These are phyloP conservation scores for Sporisorium graminicola DNA, from an alignment of 1,284 basidiomycete genomes.

Conservation along the genomic window DNA sequence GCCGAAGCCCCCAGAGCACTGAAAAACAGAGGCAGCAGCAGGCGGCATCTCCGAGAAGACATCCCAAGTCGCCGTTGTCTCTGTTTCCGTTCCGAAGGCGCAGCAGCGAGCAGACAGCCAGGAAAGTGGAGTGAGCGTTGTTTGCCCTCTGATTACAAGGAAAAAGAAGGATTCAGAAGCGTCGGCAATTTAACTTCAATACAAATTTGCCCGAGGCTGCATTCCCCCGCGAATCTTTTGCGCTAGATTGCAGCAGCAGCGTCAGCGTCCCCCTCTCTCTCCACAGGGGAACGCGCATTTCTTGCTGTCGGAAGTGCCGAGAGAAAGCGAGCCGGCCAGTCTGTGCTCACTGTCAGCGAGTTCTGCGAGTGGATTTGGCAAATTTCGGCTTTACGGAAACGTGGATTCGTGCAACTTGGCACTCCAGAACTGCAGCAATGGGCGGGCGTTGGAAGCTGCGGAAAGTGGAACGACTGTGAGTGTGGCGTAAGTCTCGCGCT, in stretches of 20 bases:
- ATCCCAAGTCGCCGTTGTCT: slow-evolving; percentile 10
- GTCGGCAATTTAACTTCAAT: neutral
- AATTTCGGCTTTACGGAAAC: too few relatives aligned
- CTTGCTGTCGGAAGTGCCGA: neutral
- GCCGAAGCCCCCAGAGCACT: slow-evolving; percentile 7
- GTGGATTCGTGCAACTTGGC: too few relatives aligned
- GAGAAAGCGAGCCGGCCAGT: neutral
- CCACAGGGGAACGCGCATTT: too few relatives aligned
- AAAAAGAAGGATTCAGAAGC: neutral
- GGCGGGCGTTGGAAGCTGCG: neutral
- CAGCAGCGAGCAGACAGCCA: too few relatives aligned
- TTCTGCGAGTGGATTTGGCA: too few relatives aligned
- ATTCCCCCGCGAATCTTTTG: neutral
- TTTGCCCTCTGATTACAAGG: neutral
- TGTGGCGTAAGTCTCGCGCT: slow-evolving; percentile 24
- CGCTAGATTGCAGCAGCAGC: neutral
- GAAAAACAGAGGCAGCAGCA: too few relatives aligned
- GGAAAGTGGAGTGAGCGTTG: neutral
- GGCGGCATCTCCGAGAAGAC: too few relatives aligned
- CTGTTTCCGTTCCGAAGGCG: too few relatives aligned
- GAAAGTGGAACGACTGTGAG: neutral
- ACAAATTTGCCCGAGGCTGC: neutral
- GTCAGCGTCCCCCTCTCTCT: neutral
- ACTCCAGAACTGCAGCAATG: too few relatives aligned
- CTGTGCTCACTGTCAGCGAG: too few relatives aligned